These are phyloP conservation scores for Rhododendron ovatum DNA, from an alignment of 148 eudicot genomes.

Conservation along the genomic window DNA sequence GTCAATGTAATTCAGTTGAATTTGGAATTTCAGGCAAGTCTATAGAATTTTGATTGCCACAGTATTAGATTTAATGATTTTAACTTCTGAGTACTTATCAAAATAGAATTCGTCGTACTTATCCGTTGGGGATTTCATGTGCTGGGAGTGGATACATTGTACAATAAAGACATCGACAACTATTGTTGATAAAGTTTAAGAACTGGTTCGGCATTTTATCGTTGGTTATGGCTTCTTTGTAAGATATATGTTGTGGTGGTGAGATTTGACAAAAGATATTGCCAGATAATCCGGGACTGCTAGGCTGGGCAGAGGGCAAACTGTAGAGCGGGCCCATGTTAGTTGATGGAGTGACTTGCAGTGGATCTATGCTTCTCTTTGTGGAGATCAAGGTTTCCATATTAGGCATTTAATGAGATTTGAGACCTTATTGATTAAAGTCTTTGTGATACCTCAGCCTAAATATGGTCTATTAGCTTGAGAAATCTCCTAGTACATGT, in stretches of 20 bases:
- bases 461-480: neutral
- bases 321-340: neutral
- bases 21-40: neutral
- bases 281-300: neutral
- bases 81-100: neutral
- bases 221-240: neutral
- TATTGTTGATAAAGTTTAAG: neutral
- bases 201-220: neutral
- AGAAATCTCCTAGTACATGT: neutral
- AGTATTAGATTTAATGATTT: neutral
- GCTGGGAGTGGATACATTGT: neutral
- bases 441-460: neutral
- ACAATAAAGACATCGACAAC: neutral
- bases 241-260: neutral
- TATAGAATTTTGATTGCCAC: neutral
- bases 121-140: neutral
- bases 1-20: conserved; percentile 5
- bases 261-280: neutral
- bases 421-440: neutral
- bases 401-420: neutral
- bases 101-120: neutral
- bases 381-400: neutral
- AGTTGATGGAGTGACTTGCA: conserved; percentile 5
- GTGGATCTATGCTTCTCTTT: neutral
- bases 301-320: neutral